Evolutionary conservation across 2,329 filamentous ascomycete species (phyloP).

Genomic region (Aspergillus quadrilineatus): DNA sequence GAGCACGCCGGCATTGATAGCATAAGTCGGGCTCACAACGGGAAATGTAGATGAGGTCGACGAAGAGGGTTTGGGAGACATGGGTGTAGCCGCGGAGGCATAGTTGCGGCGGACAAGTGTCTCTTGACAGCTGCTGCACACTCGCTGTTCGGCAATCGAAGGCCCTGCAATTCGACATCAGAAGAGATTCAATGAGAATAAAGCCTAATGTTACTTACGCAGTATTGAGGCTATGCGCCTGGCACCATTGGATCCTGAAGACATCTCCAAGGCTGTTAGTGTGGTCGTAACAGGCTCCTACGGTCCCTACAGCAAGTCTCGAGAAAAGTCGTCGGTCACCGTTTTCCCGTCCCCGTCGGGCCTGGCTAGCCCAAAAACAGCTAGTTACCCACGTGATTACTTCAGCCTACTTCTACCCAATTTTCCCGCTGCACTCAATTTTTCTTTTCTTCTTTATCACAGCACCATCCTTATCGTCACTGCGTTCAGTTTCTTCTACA

Average conservation of each 20-base stretch:
- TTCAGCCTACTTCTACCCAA: too few species aligned
- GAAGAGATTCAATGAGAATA: background rate
- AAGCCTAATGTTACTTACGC: slow-evolving; percentile 31
- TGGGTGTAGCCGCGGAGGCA: slow-evolving; percentile 41
- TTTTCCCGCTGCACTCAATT: slow-evolving; percentile 10
- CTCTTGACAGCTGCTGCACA: slow-evolving; percentile 47
- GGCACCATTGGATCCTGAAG: slow-evolving; percentile 42
- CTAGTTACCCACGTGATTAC: too few species aligned
- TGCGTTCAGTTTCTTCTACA: slow-evolving; percentile 64
- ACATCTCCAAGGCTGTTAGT: slow-evolving; percentile 32
- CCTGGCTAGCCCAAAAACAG: too few species aligned
- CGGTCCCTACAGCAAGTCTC: slow-evolving; percentile 21
- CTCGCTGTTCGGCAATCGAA: slow-evolving; percentile 39
- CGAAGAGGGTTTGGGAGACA: slow-evolving; percentile 38
- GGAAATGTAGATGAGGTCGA: slow-evolving; percentile 26
- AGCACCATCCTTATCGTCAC: slow-evolving; percentile 97
- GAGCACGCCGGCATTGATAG: slow-evolving; percentile 67
- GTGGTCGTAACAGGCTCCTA: slow-evolving; percentile 19
- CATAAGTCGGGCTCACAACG: slow-evolving; percentile 41
- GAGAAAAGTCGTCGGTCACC: slow-evolving; percentile 41
- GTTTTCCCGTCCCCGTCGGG: background rate
- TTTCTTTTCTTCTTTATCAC: slow-evolving; percentile 44
- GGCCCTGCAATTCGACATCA: slow-evolving; percentile 29
- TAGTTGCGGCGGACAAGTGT: slow-evolving; percentile 41
- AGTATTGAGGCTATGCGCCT: slow-evolving; percentile 41